phyloP scores from a whole-genome alignment of 1,284 basidiomycete species.

The Heliocybe sulcata region DNA sequence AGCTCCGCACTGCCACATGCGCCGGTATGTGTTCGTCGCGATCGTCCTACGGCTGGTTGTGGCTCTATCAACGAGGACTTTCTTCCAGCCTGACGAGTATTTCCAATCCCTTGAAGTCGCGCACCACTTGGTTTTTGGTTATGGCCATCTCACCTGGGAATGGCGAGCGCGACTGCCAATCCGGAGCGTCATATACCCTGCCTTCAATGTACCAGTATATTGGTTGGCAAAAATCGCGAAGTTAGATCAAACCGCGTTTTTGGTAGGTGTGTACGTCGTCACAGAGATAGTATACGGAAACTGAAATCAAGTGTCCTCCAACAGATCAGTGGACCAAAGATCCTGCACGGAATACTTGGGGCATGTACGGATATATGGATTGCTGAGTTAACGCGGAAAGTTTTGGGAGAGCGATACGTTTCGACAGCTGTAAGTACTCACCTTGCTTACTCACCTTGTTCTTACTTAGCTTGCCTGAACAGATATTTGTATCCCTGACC shows the following conservation, averaged over 20 bases:
- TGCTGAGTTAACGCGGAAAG: conserved; percentile 50
- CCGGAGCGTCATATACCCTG: conserved; percentile 68
- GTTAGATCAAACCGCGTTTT: conserved; percentile 41
- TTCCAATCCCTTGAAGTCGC: conserved; percentile 95
- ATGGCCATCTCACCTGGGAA: conserved; percentile 95
- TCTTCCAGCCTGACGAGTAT: conserved; percentile 98
- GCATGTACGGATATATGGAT: conserved; percentile 78
- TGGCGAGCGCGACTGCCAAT: conserved; percentile 73
- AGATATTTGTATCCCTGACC: conserved; percentile 80
- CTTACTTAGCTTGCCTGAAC: conserved; percentile 4
- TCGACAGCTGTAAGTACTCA: conserved; percentile 52
- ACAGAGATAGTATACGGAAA: background rate
- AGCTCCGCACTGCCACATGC: background rate
- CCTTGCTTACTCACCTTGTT: background rate
- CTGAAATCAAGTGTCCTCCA: conserved; percentile 5
- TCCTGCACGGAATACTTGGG: conserved; percentile 78
- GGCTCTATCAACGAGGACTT: conserved; percentile 72
- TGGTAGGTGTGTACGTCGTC: conserved; percentile 37
- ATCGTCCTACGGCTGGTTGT: conserved; percentile 47
- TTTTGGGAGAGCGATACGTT: conserved; percentile 56
- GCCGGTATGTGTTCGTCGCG: conserved; percentile 3
- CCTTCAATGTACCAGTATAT: conserved; percentile 75
- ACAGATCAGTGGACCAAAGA: conserved; percentile 64
- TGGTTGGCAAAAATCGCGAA: conserved; percentile 53
- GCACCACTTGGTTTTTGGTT: conserved; percentile 83